phyloP scores from a whole-genome alignment of 768 basidiomycete species.

The Leccinum obscurum region DNA sequence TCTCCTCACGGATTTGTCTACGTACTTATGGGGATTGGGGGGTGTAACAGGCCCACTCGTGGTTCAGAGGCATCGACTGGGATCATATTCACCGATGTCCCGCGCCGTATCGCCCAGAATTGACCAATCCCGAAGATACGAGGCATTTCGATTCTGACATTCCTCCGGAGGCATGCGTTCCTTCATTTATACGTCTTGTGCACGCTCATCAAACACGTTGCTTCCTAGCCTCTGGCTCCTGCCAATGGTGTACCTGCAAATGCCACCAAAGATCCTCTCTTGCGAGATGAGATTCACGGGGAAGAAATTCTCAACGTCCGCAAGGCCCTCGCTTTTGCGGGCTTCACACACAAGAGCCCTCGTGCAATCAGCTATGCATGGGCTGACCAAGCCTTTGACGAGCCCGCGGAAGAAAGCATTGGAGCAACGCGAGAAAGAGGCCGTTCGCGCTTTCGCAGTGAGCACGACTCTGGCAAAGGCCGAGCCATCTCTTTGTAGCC shows the following conservation, averaged over 20 bases:
- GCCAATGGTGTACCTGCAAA: slow-evolving; percentile 84
- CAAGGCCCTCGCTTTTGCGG: slow-evolving; percentile 88
- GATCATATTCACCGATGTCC: slow-evolving; percentile 76
- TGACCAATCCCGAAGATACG: slow-evolving; percentile 82
- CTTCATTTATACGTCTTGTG: slow-evolving; percentile 28
- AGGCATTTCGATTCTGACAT: slow-evolving; percentile 96
- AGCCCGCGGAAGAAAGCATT: slow-evolving; percentile 49
- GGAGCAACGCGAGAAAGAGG: slow-evolving; percentile 57
- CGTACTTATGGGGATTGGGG: slow-evolving; percentile 19
- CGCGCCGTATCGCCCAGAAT: slow-evolving; percentile 89
- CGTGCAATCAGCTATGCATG: slow-evolving; percentile 74
- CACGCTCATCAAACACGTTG: slow-evolving; percentile 32
- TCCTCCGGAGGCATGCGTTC: slow-evolving; percentile 71
- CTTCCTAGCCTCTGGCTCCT: slow-evolving; percentile 77
- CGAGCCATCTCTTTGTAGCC: slow-evolving; percentile 83
- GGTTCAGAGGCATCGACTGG: slow-evolving; percentile 93
- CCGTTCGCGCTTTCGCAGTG: slow-evolving; percentile 61
- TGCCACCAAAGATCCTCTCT: slow-evolving; percentile 85
- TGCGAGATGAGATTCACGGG: slow-evolving; percentile 84
- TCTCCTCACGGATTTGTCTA: slow-evolving; percentile 18
- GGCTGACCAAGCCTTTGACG: slow-evolving; percentile 72
- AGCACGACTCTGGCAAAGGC: slow-evolving; percentile 64
- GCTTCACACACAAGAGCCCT: slow-evolving; percentile 89
- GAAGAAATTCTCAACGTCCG: slow-evolving; percentile 85
- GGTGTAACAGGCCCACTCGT: slow-evolving; percentile 70